Base-by-base conservation (phyloP, 2,329 filamentous ascomycete species). In the Aspergillus pseudotamarii region DNA sequence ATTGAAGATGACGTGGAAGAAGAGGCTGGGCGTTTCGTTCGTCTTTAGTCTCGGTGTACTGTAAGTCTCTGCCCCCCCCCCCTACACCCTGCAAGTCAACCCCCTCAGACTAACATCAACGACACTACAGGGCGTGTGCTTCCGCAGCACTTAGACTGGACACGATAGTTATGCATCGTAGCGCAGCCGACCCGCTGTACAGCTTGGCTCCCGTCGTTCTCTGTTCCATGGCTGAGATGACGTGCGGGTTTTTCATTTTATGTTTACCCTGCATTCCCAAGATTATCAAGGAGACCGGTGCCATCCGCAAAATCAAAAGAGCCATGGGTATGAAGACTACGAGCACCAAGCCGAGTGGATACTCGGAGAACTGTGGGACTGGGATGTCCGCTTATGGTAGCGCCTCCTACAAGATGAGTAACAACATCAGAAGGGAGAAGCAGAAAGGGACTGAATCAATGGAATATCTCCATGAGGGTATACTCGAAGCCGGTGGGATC, bases 171-270 rank as follows among this genome's bases (percentile, higher is more conserved):
- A 26, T 23, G 0, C 61, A 65, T 30, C 57, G 58, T 21, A 54
- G 45, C 16, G 41, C 57, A 21, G 5, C 55, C 1, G 67, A 69
- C 30, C 50, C 43, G n/a, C 78, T 78, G 38, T 82, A 76, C 64
- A 62, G 66, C 12, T 73, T 82, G 32, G 78, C 75, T 0, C 74
- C 77, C 1, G 66, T 82, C 1, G 60, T 78, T 14, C 80, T 82
- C 66, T 82, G 80, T 80, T 79, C 76, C 4, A 72, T 69, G 32
- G 80, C 76, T 3, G 80, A 82, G 65, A 81, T 80, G 74, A 80
- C 79, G 0, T 80, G 78, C 57, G 80, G 77, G 19, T 82, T 82
- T 68, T 76, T 82, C 63, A 76, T 81, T 55, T 63, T 78, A 32
- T 74, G 77, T 58, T 64, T 79, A 43, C 78, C 79, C 6, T 77